Evolutionary conservation across 371 early-diverging fungal genomes (phyloP), one percentile per base, ranked within the genome.

Genomic region (Blyttiomyces sp.): DNA sequence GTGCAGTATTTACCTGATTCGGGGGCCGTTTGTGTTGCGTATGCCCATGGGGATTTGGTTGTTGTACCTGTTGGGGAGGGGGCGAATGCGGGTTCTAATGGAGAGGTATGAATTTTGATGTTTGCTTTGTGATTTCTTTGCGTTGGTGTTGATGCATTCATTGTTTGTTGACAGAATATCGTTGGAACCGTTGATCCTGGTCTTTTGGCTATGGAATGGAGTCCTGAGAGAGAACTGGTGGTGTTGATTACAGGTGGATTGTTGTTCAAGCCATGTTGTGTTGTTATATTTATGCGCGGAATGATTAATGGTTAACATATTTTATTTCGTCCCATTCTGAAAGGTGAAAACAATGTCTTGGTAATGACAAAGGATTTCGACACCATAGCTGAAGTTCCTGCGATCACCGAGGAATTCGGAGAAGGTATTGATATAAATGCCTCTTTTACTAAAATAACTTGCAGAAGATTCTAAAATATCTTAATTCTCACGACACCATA

Each of bases 311-410:
- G 7, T 21, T 7, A 54, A 54, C 32, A 51, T 27, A 28, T n/a
- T 53, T 13, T 21, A 21, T 21, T 5, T 26, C 11, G 4, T 7
- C 45, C 21, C 45, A 31, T 56, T 26, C 56, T 13, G 50, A 24
- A 27, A 24, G 13, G 36, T 19, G 26, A 4, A 27, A 39, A 21
- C n/a, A n/a, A n/a, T n/a, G 77, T 94, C 28, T 60, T 95, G 60
- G 83, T 88, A 57, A 93, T 97, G 95, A 95, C 93, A 16, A 88
- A 87, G 61, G 93, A 92, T 48, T 95, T 91, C 75, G 92, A 96
- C 54, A 86, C 93, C 0, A 82, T 95, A 32, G 76, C 85, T 2
- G 94, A 94, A 59, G 83, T 83, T n/a, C 82, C 83, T 0, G 71
- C 91, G 23, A 77, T 86, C 57, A 85, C 83, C 9, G 82, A 82